Evolutionary conservation across 768 basidiomycete genomes (phyloP).

Genomic region (Tephrocybe sp.): DNA sequence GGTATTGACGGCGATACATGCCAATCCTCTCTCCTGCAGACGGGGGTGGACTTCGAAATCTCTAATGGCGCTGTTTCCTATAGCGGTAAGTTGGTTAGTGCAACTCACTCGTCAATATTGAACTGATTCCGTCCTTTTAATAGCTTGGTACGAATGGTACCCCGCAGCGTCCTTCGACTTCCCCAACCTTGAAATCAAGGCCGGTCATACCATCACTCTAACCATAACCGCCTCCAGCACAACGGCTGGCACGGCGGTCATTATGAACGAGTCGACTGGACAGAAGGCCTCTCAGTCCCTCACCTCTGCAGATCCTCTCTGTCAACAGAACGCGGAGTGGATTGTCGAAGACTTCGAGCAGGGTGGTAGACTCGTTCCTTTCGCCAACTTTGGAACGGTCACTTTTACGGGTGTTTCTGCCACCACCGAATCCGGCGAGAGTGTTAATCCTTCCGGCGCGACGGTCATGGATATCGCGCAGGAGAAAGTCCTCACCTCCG

Average conservation of each 20-base stretch:
- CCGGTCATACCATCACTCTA: conserved; percentile 26
- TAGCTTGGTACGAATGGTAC: conserved; percentile 33
- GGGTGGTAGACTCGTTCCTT: conserved; percentile 25
- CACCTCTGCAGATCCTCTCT: conserved; percentile 25
- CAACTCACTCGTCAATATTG: background rate
- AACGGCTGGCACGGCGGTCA: conserved; percentile 32
- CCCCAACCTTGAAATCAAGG: conserved; percentile 22
- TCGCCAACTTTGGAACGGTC: conserved; percentile 36
- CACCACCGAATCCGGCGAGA: conserved; percentile 19
- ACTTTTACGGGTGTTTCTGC: conserved; percentile 32
- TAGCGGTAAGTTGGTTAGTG: background rate
- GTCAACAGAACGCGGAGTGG: conserved; percentile 35
- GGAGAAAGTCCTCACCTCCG: conserved; percentile 26
- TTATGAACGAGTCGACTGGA: conserved; percentile 6
- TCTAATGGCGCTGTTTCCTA: conserved; percentile 1
- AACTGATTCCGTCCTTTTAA: too few relatives aligned
- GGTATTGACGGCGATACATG: too few relatives aligned
- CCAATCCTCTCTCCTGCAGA: conserved; percentile 34
- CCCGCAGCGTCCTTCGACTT: conserved; percentile 29
- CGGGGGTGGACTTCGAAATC: conserved; percentile 10
- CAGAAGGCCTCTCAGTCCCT: conserved; percentile 24
- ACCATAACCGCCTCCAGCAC: too few relatives aligned
- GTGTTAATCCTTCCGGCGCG: conserved; percentile 23
- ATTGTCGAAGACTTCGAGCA: conserved; percentile 34
- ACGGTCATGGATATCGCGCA: conserved; percentile 34